Evolutionary conservation across 2,329 filamentous ascomycete genomes (phyloP).

Genomic region (Colletotrichum paranaense): DNA sequence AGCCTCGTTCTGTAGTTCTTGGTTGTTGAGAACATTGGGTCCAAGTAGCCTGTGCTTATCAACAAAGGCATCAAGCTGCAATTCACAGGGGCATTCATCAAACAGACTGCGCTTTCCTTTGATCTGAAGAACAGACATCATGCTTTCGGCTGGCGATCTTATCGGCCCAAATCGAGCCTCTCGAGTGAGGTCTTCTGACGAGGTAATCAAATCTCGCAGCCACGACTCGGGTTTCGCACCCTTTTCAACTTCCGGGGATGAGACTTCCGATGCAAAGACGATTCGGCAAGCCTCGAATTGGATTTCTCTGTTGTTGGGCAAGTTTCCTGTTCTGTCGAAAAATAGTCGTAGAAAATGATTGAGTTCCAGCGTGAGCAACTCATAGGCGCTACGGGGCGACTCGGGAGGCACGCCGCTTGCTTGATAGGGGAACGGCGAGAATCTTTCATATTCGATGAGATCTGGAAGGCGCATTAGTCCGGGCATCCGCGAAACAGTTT

Average conservation of each 20-base stretch:
- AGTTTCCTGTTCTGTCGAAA: slow-evolving; percentile 34
- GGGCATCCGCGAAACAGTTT: neutral
- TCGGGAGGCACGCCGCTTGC: slow-evolving; percentile 28
- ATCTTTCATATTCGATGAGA: slow-evolving; percentile 30
- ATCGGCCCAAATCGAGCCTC: slow-evolving; percentile 41
- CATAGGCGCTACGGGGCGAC: slow-evolving; percentile 45
- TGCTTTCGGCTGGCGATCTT: slow-evolving; percentile 37
- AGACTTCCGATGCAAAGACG: slow-evolving; percentile 41
- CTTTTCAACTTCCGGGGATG: neutral
- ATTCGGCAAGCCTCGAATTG: slow-evolving; percentile 42
- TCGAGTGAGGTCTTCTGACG: slow-evolving; percentile 17
- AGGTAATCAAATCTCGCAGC: slow-evolving; percentile 41
- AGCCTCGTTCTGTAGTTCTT: slow-evolving; percentile 37
- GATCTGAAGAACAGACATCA: slow-evolving; percentile 40
- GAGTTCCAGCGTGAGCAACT: slow-evolving; percentile 49
- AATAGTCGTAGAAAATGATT: slow-evolving; percentile 42
- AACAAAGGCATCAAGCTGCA: slow-evolving; percentile 26
- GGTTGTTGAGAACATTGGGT: slow-evolving; percentile 6
- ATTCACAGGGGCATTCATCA: slow-evolving; percentile 41
- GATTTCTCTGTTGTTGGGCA: slow-evolving; percentile 38
- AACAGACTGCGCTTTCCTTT: slow-evolving; percentile 43
- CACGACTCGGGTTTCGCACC: slow-evolving; percentile 27
- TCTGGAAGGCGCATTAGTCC: neutral
- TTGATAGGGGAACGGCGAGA: slow-evolving; percentile 27
- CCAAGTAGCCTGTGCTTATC: slow-evolving; percentile 1